Percentiles rank a stretch among this genome's conserved stretches.
Conservation (phyloP, 345 rosid genomes). For the Eucalyptus marginata region DNA sequence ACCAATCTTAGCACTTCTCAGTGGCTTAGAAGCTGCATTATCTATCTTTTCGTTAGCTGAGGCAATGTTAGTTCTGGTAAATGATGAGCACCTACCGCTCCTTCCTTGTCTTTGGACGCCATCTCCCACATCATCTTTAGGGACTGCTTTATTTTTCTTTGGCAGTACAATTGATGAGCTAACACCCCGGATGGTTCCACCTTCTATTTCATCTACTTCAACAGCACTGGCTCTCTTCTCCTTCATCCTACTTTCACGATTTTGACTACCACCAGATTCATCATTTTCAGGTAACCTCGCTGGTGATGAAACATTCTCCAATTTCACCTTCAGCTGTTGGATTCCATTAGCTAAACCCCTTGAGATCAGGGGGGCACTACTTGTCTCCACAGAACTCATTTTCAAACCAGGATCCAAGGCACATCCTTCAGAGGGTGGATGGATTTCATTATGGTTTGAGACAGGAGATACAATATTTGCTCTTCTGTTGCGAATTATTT, state of each 20-base stretch:
- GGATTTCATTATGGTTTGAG: conserved; percentile 34
- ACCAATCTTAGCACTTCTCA: conserved; percentile 22
- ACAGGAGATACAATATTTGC: conserved; percentile 45
- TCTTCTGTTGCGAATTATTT: conserved; percentile 47
- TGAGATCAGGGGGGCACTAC: background rate
- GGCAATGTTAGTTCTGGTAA: conserved; percentile 16
- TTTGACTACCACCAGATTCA: conserved; percentile 36
- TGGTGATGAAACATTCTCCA: conserved; percentile 34
- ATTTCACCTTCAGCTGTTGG: conserved; percentile 25
- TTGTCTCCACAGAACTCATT: conserved; percentile 7
- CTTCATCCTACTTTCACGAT: conserved; percentile 17
- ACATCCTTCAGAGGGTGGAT: conserved; percentile 27
- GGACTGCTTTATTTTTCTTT: conserved; percentile 22
- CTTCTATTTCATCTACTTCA: conserved; percentile 20
- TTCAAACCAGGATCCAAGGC: conserved; percentile 19
- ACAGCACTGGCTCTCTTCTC: conserved; percentile 12
- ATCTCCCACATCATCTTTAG: conserved; percentile 28
- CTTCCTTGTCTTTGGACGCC: conserved; percentile 41
- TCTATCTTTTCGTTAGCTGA: conserved; percentile 33
- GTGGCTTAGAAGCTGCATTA: conserved; percentile 24
- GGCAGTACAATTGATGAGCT: conserved; percentile 8
- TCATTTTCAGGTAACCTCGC: conserved; percentile 46
- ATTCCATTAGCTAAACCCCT: conserved; percentile 15
- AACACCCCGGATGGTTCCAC: conserved; percentile 3
- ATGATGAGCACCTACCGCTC: conserved; percentile 24